Evolutionary conservation across 2,329 filamentous ascomycete species (phyloP).

Genomic region (Blastomyces silverae): DNA sequence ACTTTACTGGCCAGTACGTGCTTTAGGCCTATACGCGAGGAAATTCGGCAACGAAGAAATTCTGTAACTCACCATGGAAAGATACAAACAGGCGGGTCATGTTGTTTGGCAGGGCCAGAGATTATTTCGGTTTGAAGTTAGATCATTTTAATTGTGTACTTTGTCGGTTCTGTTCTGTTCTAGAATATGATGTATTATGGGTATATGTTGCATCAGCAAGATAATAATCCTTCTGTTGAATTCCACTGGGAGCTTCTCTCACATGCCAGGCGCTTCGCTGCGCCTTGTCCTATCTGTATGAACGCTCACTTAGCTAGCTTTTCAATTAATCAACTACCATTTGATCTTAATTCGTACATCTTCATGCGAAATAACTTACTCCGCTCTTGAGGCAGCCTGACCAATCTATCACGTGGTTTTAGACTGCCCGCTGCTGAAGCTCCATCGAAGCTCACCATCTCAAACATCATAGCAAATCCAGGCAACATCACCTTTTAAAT

Average conservation of each 20-base stretch:
- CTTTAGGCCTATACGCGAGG: conserved; percentile 77
- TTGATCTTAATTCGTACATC: too few species aligned
- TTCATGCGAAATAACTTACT: too few species aligned
- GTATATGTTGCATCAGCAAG: neutral
- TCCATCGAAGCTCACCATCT: neutral
- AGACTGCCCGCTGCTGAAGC: too few species aligned
- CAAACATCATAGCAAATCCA: neutral
- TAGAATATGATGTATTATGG: neutral
- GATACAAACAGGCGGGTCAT: neutral
- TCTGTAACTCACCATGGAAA: conserved; percentile 11
- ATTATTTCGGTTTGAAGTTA: neutral
- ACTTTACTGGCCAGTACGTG: conserved; percentile 90
- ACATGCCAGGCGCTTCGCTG: too few species aligned
- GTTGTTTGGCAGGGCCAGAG: neutral
- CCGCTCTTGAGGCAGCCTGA: too few species aligned
- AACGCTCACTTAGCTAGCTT: too few species aligned
- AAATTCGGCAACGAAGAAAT: conserved; percentile 62
- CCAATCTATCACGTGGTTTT: too few species aligned
- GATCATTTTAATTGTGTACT: neutral
- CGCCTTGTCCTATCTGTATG: too few species aligned
- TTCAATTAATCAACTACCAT: too few species aligned
- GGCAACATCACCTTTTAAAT: neutral
- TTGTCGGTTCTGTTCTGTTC: neutral
- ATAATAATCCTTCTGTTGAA: neutral
- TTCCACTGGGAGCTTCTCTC: too few species aligned